Evolutionary conservation across 257 asterid species (phyloP).

Genomic region (Eustoma russellianum): DNA sequence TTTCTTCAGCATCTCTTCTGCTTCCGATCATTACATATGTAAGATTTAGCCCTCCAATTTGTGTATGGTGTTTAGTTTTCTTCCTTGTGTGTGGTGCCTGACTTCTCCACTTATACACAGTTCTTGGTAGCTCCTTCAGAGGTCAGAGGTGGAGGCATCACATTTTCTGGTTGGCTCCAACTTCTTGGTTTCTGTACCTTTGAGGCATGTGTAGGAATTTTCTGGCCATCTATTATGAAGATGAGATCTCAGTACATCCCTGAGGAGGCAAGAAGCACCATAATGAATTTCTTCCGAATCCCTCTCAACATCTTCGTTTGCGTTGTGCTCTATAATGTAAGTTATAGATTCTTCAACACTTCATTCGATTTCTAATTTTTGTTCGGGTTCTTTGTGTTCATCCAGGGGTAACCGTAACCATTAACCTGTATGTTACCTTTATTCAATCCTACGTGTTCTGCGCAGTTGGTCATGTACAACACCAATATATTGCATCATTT

Average conservation of each 20-base stretch:
- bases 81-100: conserved; percentile 1
- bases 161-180: conserved; percentile 72
- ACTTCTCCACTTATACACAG: conserved; percentile 33
- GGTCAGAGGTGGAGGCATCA: conserved; percentile 62
- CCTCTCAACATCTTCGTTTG: conserved; percentile 96
- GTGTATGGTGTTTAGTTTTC: not conserved
- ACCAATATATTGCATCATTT: too few species aligned
- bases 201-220: conserved; percentile 90
- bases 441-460: too few species aligned
- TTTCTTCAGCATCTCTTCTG: conserved; percentile 77
- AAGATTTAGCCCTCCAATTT: conserved; percentile 17
- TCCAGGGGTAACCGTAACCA: too few species aligned
- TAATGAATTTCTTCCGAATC: conserved; percentile 93
- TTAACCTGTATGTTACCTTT: too few species aligned
- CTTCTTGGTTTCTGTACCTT: conserved; percentile 88
- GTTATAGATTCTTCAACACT: conserved; percentile 14
- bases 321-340: conserved; percentile 84
- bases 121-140: conserved; percentile 55
- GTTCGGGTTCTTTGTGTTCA: too few species aligned
- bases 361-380: not conserved
- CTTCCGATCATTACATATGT: conserved; percentile 71
- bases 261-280: conserved; percentile 96
- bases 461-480: too few species aligned
- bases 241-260: conserved; percentile 98
- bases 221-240: conserved; percentile 99